A percentile compares a stretch with the other conserved stretches of the same genome.
These are phyloP conservation scores for Calonectria naviculata DNA, from an alignment of 2,329 filamentous ascomycete genomes.

Conservation along the genomic window DNA sequence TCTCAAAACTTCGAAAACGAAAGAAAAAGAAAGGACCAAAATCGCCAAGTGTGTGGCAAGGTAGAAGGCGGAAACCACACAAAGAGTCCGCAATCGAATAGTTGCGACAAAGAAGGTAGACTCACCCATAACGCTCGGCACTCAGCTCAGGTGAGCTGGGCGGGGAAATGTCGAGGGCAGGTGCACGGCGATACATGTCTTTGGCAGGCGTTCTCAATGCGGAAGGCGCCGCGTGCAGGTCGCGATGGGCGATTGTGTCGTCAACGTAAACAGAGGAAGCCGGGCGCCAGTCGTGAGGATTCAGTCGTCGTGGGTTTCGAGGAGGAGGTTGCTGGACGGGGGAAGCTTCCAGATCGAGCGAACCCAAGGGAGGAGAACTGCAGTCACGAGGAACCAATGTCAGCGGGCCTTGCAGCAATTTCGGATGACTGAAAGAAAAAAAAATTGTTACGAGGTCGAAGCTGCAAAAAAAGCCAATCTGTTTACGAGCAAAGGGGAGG, in stretches of 20 bases:
- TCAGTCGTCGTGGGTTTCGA: constrained; percentile 48
- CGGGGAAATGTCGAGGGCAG: constrained; percentile 64
- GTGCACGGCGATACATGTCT: constrained; percentile 40
- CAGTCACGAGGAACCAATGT: constrained; percentile 24
- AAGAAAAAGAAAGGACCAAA: background rate
- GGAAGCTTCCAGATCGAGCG: constrained; percentile 35
- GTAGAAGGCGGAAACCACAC: constrained; percentile 8
- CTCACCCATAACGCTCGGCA: constrained; percentile 54
- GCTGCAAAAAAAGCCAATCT: constrained; percentile 1
- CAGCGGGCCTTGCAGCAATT: constrained; percentile 26
- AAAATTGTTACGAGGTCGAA: background rate
- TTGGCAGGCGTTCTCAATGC: constrained; percentile 43
- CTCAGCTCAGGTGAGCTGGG: constrained; percentile 66
- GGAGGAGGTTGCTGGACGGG: constrained; percentile 48
- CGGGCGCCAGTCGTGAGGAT: constrained; percentile 54
- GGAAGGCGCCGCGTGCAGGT: constrained; percentile 47
- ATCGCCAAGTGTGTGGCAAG: background rate
- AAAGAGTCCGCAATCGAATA: constrained; percentile 20
- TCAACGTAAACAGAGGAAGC: constrained; percentile 65
- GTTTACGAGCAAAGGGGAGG: background rate
- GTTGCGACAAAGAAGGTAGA: constrained; percentile 29
- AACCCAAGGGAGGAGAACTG: constrained; percentile 39
- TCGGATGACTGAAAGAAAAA: background rate
- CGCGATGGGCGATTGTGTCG: constrained; percentile 22
- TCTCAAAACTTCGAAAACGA: background rate